Percentiles rank a stretch among this genome's conserved stretches.
These are phyloP conservation scores for Coniochaeta prunicola DNA, from an alignment of 2,329 filamentous ascomycete species.

Conservation along the genomic window DNA sequence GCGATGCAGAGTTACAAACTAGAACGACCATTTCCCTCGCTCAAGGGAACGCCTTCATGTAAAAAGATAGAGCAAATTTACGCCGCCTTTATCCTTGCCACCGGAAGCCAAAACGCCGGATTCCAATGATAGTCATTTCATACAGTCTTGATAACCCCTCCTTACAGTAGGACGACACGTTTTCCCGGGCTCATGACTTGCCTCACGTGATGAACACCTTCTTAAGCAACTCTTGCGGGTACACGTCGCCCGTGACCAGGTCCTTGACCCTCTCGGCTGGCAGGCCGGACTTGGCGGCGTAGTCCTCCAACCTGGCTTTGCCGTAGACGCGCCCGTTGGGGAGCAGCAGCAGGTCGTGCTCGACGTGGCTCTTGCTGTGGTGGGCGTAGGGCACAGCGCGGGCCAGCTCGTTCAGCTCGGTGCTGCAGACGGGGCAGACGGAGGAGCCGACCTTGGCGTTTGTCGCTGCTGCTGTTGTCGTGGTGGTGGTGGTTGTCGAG, in stretches of 20 bases:
- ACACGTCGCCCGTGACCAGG: conserved; percentile 67
- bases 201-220: conserved; percentile 89
- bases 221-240: conserved; percentile 54
- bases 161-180: too few species aligned
- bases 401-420: conserved; percentile 87
- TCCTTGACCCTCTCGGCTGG: conserved; percentile 64
- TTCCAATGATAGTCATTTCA: background rate
- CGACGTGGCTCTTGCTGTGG: conserved; percentile 89
- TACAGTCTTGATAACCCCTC: conserved; percentile 1
- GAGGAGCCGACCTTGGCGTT: conserved; percentile 25
- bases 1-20: background rate
- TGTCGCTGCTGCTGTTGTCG: conserved; percentile 13
- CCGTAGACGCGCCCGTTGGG: conserved; percentile 87
- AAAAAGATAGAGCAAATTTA: background rate
- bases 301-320: conserved; percentile 61
- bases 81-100: background rate
- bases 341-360: conserved; percentile 76
- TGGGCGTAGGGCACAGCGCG: conserved; percentile 87
- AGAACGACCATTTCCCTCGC: background rate
- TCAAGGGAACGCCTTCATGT: background rate
- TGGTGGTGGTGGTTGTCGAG: conserved; percentile 14
- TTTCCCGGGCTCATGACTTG: too few species aligned
- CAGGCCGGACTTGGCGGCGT: conserved; percentile 74
- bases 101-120: background rate
- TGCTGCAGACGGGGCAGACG: conserved; percentile 92